phyloP scores from a whole-genome alignment of 495 filamentous ascomycete species.

The Wilcoxina mikolae region DNA sequence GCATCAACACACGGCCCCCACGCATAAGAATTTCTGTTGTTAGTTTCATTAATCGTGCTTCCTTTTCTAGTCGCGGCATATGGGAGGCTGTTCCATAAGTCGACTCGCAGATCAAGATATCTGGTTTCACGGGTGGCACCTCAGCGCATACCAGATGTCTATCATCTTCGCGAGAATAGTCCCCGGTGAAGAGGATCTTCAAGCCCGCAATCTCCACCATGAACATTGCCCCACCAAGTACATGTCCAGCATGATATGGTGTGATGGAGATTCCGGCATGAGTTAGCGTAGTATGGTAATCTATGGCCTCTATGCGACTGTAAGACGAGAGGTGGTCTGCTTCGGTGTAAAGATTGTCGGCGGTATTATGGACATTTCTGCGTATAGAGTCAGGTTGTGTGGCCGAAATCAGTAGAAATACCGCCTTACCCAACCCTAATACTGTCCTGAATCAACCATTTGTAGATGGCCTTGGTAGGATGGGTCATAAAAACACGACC shows the following conservation, averaged over 20 bases:
- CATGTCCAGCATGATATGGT: conserved; percentile 90
- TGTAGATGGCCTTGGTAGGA: conserved; percentile 97
- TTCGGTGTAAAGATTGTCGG: conserved; percentile 62
- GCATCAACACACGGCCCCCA: conserved; percentile 83
- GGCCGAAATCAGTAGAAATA: neutral
- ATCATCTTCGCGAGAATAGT: conserved; percentile 89
- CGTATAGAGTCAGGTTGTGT: neutral
- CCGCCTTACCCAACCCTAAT: conserved; percentile 55
- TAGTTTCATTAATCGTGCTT: conserved; percentile 85
- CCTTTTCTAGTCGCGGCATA: conserved; percentile 73
- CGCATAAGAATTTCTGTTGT: conserved; percentile 79
- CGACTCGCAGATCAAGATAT: conserved; percentile 92
- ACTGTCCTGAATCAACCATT: conserved; percentile 95
- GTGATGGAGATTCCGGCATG: conserved; percentile 93
- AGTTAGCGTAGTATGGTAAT: conserved; percentile 94
- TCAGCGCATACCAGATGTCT: conserved; percentile 85
- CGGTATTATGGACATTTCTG: conserved; percentile 27
- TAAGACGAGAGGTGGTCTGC: conserved; percentile 87
- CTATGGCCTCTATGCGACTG: conserved; percentile 85
- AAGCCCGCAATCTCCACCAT: conserved; percentile 89
- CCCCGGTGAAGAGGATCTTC: conserved; percentile 91
- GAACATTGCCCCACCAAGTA: conserved; percentile 97
- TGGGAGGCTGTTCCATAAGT: conserved; percentile 91
- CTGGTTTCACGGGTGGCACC: conserved; percentile 72
- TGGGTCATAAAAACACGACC: conserved; percentile 98